Conservation (phyloP, 768 basidiomycete genomes). For the Asterophora lycoperdoides region DNA sequence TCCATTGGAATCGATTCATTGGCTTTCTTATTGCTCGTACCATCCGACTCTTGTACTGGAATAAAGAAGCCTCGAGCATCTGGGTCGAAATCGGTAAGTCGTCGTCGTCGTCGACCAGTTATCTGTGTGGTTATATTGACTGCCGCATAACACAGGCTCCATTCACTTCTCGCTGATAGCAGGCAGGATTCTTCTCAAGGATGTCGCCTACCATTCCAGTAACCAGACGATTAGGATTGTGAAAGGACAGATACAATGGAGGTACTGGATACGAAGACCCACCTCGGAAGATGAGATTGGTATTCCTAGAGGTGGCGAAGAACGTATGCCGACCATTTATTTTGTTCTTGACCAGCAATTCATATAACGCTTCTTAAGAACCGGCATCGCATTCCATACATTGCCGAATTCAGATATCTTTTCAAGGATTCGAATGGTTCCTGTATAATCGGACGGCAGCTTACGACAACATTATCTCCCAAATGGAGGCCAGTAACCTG, state of each 20-base stretch:
- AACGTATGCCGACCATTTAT: constrained; percentile 36
- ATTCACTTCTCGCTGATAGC: constrained; percentile 86
- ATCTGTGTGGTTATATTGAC: background rate
- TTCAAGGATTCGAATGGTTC: constrained; percentile 91
- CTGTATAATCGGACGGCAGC: constrained; percentile 87
- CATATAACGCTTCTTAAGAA: constrained; percentile 21
- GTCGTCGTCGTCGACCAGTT: background rate
- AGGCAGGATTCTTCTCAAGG: constrained; percentile 84
- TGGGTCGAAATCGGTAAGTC: constrained; percentile 79
- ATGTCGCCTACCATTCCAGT: constrained; percentile 85
- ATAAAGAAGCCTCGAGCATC: constrained; percentile 64
- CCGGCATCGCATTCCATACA: constrained; percentile 39
- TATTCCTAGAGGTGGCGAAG: constrained; percentile 44
- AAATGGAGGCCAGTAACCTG: constrained; percentile 50
- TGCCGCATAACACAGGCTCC: constrained; percentile 51
- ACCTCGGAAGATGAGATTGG: constrained; percentile 69
- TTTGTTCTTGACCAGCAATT: background rate
- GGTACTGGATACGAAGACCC: constrained; percentile 87
- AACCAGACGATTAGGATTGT: constrained; percentile 85
- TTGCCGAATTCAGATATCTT: constrained; percentile 75
- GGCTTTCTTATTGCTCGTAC: constrained; percentile 61
- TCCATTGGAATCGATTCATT: constrained; percentile 89
- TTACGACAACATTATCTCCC: constrained; percentile 81
- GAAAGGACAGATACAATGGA: constrained; percentile 85
- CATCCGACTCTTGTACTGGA: constrained; percentile 77